phyloP scores from a whole-genome alignment of 2,329 filamentous ascomycete species.

The Penicillium sp. region DNA sequence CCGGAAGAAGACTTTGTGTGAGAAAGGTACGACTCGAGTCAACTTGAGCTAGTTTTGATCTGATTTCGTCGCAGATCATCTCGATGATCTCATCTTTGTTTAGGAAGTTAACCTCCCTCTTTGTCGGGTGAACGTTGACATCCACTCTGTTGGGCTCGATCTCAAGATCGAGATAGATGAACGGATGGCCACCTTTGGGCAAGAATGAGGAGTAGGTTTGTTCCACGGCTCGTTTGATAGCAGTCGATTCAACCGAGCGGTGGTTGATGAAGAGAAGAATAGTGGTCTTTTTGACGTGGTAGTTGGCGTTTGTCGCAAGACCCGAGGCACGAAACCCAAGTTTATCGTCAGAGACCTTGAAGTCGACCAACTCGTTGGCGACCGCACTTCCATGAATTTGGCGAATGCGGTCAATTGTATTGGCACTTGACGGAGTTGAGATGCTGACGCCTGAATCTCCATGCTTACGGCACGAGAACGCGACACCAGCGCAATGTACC shows the following conservation, averaged over 20 bases:
- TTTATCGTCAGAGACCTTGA: slow-evolving; percentile 69
- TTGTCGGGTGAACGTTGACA: slow-evolving; percentile 97
- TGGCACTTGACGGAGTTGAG: slow-evolving; percentile 72
- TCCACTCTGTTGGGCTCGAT: slow-evolving; percentile 92
- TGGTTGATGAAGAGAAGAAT: slow-evolving; percentile 96
- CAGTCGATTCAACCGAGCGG: slow-evolving; percentile 83
- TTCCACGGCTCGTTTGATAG: slow-evolving; percentile 86
- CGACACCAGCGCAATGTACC: slow-evolving; percentile 85
- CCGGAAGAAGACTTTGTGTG: slow-evolving; percentile 86
- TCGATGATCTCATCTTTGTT: slow-evolving; percentile 97
- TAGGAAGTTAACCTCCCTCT: slow-evolving; percentile 93
- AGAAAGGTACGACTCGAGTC: slow-evolving; percentile 93
- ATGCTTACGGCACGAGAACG: slow-evolving; percentile 95
- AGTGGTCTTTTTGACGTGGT: slow-evolving; percentile 85
- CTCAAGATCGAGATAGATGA: slow-evolving; percentile 86
- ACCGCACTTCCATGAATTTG: slow-evolving; percentile 83
- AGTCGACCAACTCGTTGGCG: slow-evolving; percentile 82
- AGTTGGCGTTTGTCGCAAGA: slow-evolving; percentile 89
- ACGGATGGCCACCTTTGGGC: slow-evolving; percentile 91
- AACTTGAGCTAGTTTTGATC: slow-evolving; percentile 75
- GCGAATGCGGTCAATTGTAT: slow-evolving; percentile 77
- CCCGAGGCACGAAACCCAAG: slow-evolving; percentile 84
- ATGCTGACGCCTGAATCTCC: slow-evolving; percentile 83
- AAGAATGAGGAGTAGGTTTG: slow-evolving; percentile 85
- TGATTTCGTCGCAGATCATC: slow-evolving; percentile 77